Evolutionary conservation across 306 rosid genomes (phyloP).

Genomic region (Prunus dulcis): DNA sequence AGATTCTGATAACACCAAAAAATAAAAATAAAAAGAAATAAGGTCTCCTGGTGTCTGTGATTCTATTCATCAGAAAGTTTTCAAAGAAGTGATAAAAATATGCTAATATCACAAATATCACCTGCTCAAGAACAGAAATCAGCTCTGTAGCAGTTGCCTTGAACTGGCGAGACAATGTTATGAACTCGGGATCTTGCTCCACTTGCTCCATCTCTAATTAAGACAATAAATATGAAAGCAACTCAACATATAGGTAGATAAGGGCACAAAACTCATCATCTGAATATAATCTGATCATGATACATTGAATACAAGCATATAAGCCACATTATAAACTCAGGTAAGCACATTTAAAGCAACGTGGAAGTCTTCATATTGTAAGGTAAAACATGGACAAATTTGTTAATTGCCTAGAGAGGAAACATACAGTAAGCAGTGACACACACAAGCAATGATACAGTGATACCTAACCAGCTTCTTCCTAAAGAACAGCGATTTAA

Average conservation of each 20-base stretch:
- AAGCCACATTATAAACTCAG: neutral
- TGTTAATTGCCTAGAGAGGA: neutral
- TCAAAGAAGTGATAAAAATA: slow-evolving; percentile 7
- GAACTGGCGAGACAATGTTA: slow-evolving; percentile 80
- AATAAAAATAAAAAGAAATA: neutral
- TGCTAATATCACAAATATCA: slow-evolving; percentile 28
- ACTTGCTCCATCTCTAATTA: slow-evolving; percentile 84
- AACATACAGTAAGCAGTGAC: neutral
- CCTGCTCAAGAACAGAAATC: slow-evolving; percentile 97
- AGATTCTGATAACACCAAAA: neutral
- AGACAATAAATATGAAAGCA: slow-evolving; percentile 37
- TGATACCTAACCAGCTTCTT: neutral
- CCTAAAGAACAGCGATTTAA: neutral
- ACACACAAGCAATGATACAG: too few species aligned
- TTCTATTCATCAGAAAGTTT: neutral
- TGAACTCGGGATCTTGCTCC: slow-evolving; percentile 89
- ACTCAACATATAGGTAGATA: slow-evolving; percentile 39
- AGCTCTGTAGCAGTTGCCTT: slow-evolving; percentile 92
- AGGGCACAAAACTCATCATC: slow-evolving; percentile 24
- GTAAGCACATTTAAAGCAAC: neutral
- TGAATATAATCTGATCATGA: slow-evolving; percentile 6
- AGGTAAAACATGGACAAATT: neutral
- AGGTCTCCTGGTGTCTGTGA: neutral
- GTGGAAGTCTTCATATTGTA: neutral
- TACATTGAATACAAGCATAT: neutral